phyloP scores from a whole-genome alignment of 2,329 filamentous ascomycete species.

The Fusarium sp. region DNA sequence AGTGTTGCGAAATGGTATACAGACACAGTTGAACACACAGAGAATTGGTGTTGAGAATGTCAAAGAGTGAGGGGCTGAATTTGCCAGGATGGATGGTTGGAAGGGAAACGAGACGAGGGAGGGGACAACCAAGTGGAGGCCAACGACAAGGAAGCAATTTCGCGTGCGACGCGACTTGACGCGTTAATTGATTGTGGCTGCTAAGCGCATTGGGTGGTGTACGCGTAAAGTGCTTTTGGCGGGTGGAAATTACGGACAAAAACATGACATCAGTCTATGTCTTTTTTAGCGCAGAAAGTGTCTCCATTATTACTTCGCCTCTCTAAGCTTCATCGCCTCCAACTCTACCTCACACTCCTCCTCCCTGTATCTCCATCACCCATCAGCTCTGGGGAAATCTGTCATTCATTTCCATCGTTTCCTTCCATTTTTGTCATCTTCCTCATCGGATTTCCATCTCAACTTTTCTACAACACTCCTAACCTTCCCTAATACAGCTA shows the following conservation, averaged over 20 bases:
- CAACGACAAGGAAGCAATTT: conserved; percentile 38
- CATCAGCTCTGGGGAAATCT: conserved; percentile 5
- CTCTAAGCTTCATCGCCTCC: not conserved
- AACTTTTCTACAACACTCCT: not conserved
- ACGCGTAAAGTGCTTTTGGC: conserved; percentile 52
- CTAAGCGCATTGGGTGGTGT: conserved; percentile 45
- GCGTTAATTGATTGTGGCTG: conserved; percentile 57
- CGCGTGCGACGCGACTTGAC: conserved; percentile 47
- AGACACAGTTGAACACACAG: not conserved
- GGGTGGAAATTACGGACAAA: conserved; percentile 6
- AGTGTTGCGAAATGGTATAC: conserved; percentile 17
- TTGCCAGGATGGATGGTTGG: conserved; percentile 28
- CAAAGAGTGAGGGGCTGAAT: conserved; percentile 40
- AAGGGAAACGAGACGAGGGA: conserved; percentile 29
- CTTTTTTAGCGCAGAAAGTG: not conserved
- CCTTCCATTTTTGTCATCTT: not conserved
- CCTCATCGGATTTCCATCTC: not conserved
- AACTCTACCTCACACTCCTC: conserved; percentile 4
- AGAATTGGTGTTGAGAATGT: conserved; percentile 14
- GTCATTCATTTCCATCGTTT: not conserved
- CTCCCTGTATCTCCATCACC: conserved; percentile 16
- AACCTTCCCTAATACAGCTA: not conserved
- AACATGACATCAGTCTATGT: not conserved
- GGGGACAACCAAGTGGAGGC: conserved; percentile 30
- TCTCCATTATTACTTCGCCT: conserved; percentile 31